Evolutionary conservation across 202 grass and related monocot species (phyloP).

Genomic region (Digitaria exilis): DNA sequence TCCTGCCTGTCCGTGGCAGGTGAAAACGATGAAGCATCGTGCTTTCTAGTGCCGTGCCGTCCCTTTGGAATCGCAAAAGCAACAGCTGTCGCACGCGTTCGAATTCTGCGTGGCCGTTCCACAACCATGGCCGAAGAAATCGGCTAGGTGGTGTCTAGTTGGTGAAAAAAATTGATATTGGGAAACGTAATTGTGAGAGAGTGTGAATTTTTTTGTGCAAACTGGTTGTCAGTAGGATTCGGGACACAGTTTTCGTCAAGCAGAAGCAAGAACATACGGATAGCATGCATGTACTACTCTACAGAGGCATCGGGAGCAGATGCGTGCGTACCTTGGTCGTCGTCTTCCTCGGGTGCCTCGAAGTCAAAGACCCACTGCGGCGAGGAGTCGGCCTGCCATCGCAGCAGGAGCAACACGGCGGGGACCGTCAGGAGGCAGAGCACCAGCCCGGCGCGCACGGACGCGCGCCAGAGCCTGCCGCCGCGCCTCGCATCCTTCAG

Average conservation of each 20-base stretch:
- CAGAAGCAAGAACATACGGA: not conserved
- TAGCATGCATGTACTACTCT: not conserved
- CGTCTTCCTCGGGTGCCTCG: slow-evolving; percentile 20
- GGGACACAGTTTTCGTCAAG: not conserved
- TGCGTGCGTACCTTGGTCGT: slow-evolving; percentile 33
- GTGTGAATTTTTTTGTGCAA: too few relatives aligned
- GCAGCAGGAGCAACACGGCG: slow-evolving; percentile 31
- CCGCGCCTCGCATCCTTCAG: slow-evolving; percentile 39
- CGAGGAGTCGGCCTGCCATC: slow-evolving; percentile 31
- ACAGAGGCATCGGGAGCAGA: not conserved
- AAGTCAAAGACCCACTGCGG: slow-evolving; percentile 39
- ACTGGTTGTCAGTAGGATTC: too few relatives aligned
- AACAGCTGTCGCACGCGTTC: not conserved
- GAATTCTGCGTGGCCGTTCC: not conserved
- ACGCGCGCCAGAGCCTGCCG: slow-evolving; percentile 30
- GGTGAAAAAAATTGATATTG: too few relatives aligned
- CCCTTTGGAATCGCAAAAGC: not conserved
- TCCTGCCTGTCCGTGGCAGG: not conserved
- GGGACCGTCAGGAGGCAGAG: slow-evolving; percentile 43
- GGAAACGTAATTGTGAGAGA: too few relatives aligned
- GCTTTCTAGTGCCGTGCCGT: not conserved
- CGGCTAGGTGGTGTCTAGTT: too few relatives aligned
- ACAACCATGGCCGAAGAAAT: not conserved
- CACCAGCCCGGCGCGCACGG: slow-evolving; percentile 38
- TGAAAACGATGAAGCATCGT: not conserved